Conservation (phyloP, 1,139 yeast species). For the Suhomyces bokatorum region DNA sequence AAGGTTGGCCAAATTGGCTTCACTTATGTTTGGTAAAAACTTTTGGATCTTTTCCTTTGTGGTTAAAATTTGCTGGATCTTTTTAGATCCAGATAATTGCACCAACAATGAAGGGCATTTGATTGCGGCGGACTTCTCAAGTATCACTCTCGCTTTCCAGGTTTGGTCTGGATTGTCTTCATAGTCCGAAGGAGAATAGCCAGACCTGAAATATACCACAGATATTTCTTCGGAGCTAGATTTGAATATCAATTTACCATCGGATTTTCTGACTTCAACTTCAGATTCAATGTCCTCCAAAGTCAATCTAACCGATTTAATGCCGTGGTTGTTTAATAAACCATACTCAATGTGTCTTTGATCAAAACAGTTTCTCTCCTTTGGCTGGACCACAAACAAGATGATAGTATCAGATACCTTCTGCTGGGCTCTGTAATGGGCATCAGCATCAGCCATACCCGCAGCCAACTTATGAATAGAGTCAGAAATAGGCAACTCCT, state of each 20-base stretch:
- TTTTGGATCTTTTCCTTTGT: slow-evolving; percentile 46
- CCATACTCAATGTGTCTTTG: slow-evolving; percentile 82
- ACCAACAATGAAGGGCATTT: slow-evolving; percentile 89
- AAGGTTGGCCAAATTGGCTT: slow-evolving; percentile 32
- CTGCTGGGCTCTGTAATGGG: slow-evolving; percentile 42
- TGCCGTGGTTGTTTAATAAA: slow-evolving; percentile 54
- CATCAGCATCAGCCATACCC: slow-evolving; percentile 70
- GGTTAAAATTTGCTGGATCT: slow-evolving; percentile 86
- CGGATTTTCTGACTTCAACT: slow-evolving; percentile 31
- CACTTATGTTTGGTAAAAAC: slow-evolving; percentile 41
- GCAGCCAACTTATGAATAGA: slow-evolving; percentile 62
- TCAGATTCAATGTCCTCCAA: slow-evolving; percentile 56
- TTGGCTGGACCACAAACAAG: slow-evolving; percentile 78
- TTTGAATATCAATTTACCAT: slow-evolving; percentile 51
- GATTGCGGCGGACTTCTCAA: slow-evolving; percentile 78
- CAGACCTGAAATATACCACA: slow-evolving; percentile 87
- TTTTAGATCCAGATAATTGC: slow-evolving; percentile 90
- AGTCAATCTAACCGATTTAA: slow-evolving; percentile 65
- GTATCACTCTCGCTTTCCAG: slow-evolving; percentile 73
- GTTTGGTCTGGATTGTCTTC: slow-evolving; percentile 49
- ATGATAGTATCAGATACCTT: slow-evolving; percentile 48
- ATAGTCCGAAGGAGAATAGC: slow-evolving; percentile 81
- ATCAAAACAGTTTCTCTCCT: slow-evolving; percentile 87
- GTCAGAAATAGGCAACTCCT: slow-evolving; percentile 64
- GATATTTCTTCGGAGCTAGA: slow-evolving; percentile 70